Conservation (phyloP, 495 filamentous ascomycete species). For the Beverwykella pulmonaria region DNA sequence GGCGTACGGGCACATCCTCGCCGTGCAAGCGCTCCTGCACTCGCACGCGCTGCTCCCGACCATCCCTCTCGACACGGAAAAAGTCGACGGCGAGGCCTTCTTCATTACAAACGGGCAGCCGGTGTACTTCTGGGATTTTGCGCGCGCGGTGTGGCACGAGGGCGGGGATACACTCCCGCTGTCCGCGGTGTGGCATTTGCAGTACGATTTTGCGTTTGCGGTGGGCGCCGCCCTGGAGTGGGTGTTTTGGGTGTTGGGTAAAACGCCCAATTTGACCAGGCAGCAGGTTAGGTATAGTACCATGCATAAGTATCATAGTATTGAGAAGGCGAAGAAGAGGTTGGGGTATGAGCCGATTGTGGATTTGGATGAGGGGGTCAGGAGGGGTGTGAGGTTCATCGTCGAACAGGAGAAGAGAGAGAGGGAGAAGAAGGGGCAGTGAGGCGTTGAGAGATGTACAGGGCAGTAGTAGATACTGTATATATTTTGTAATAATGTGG, state of each 20-base stretch:
- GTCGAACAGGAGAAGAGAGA: conserved; percentile 53
- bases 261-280: conserved; percentile 73
- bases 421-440: conserved; percentile 34
- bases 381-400: conserved; percentile 67
- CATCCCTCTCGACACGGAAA: conserved; percentile 70
- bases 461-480: neutral
- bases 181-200: conserved; percentile 66
- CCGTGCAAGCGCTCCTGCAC: conserved; percentile 70
- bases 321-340: conserved; percentile 77
- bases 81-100: conserved; percentile 92
- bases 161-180: conserved; percentile 44
- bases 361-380: conserved; percentile 73
- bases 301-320: conserved; percentile 85
- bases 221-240: conserved; percentile 73
- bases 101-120: conserved; percentile 92
- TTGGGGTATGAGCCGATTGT: conserved; percentile 77
- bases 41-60: conserved; percentile 55
- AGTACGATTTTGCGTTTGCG: conserved; percentile 61
- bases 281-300: conserved; percentile 73
- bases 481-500: neutral
- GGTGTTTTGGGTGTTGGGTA: conserved; percentile 66
- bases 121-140: conserved; percentile 95
- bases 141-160: conserved; percentile 70
- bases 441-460: neutral
- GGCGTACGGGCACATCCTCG: conserved; percentile 73